These are phyloP conservation scores for Exophiala bonariae DNA, from an alignment of 2,329 filamentous ascomycete species.

Conservation along the genomic window DNA sequence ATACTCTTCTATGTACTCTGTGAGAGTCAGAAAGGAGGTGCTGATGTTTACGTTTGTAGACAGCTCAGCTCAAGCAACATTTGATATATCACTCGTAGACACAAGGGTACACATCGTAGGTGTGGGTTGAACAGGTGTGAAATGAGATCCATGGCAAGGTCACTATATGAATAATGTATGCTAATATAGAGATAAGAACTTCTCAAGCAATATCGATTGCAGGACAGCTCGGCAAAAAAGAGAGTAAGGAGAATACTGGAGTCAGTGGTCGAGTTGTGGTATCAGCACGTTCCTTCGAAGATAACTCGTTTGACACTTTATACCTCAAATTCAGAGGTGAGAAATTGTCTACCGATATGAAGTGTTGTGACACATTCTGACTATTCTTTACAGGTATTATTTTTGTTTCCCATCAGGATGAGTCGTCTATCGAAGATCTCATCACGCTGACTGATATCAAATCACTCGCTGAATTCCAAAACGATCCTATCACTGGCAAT, in stretches of 20 bases:
- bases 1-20: no score
- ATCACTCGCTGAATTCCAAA: background rate
- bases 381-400: background rate
- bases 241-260: background rate
- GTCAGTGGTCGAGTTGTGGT: background rate
- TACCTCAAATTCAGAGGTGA: background rate
- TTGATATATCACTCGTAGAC: no score
- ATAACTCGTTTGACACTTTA: background rate
- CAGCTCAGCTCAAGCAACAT: no score
- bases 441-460: slow-evolving; percentile 2
- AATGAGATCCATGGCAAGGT: no score
- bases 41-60: no score
- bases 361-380: background rate
- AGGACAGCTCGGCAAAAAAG: background rate
- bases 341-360: background rate
- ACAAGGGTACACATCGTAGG: no score
- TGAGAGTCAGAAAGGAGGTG: no score
- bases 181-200: background rate
- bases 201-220: background rate
- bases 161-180: background rate
- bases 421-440: background rate
- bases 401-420: background rate
- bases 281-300: background rate
- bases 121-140: no score
- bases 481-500: background rate